A percentile compares a stretch with the other conserved stretches of the same genome.
phyloP scores from a whole-genome alignment of 345 rosid genomes.

The Aurinia saxatilis region DNA sequence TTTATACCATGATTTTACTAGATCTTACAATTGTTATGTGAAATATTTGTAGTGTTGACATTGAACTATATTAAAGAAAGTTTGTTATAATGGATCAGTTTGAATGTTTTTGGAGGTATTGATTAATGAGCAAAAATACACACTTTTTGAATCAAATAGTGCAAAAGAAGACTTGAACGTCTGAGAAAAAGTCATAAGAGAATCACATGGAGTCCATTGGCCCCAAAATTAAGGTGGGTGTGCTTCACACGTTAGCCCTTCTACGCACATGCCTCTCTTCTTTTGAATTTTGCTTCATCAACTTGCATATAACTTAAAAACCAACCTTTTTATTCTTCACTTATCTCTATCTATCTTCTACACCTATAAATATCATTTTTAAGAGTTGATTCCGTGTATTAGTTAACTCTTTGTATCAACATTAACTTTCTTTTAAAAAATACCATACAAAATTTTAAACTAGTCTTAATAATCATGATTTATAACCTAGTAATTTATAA shows the following conservation, averaged over 20 bases:
- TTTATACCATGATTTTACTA: not conserved
- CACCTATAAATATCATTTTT: not conserved
- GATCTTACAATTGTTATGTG: not conserved
- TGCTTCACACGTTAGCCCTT: constrained; percentile 25
- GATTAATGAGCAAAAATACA: not conserved
- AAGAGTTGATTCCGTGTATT: not conserved
- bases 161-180: constrained; percentile 7
- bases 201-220: constrained; percentile 23
- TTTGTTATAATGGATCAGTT: not conserved
- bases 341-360: not conserved
- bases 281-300: not conserved
- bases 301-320: not conserved
- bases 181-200: constrained; percentile 12
- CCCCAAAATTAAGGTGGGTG: constrained; percentile 26
- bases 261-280: constrained; percentile 23
- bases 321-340: not conserved
- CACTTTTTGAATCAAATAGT: not conserved
- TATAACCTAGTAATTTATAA: too few species aligned
- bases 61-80: too few species aligned
- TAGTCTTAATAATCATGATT: too few species aligned
- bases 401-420: not conserved
- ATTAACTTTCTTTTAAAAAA: too few species aligned
- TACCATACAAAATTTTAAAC: too few species aligned
- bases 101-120: not conserved
- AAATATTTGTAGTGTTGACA: too few species aligned